phyloP scores from a whole-genome alignment of 1,284 basidiomycete species.

The Ceratobasidium sp. region DNA sequence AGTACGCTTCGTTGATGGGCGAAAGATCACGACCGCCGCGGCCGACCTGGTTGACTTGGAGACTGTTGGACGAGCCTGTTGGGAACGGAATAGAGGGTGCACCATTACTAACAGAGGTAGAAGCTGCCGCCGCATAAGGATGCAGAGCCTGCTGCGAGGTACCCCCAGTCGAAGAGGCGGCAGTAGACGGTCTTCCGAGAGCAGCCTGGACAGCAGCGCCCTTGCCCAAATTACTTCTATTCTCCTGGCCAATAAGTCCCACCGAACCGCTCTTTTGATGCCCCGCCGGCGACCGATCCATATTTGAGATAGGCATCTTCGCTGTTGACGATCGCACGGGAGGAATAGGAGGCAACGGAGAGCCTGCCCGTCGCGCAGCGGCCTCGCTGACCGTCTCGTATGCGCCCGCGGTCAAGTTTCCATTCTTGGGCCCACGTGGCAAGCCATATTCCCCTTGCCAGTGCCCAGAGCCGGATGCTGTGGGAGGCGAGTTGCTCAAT shows the following conservation, averaged over 20 bases:
- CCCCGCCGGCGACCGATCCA: slow-evolving; percentile 13
- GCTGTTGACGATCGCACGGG: slow-evolving; percentile 26
- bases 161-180: slow-evolving; percentile 7
- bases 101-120: slow-evolving; percentile 28
- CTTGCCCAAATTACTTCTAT: neutral
- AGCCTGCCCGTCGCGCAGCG: slow-evolving; percentile 28
- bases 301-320: slow-evolving; percentile 8
- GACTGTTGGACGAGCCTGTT: slow-evolving; percentile 42
- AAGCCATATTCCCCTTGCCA: slow-evolving; percentile 66
- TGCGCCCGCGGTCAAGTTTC: slow-evolving; percentile 57
- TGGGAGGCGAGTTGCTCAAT: slow-evolving; percentile 8
- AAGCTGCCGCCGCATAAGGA: slow-evolving; percentile 36
- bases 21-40: slow-evolving; percentile 44
- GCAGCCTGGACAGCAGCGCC: slow-evolving; percentile 6
- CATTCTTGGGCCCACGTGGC: slow-evolving; percentile 68
- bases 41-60: slow-evolving; percentile 28
- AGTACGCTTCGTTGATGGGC: slow-evolving; percentile 44
- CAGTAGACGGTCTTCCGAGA: slow-evolving; percentile 17
- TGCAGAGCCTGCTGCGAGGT: slow-evolving; percentile 15
- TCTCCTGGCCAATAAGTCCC: slow-evolving; percentile 28
- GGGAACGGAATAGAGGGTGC: slow-evolving; percentile 37
- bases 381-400: slow-evolving; percentile 43
- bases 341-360: slow-evolving; percentile 23
- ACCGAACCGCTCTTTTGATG: slow-evolving; percentile 33
- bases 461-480: slow-evolving; percentile 49